These are phyloP conservation scores for Barnettozyma sucrosica DNA, from an alignment of 805 yeast genomes.

Conservation along the genomic window DNA sequence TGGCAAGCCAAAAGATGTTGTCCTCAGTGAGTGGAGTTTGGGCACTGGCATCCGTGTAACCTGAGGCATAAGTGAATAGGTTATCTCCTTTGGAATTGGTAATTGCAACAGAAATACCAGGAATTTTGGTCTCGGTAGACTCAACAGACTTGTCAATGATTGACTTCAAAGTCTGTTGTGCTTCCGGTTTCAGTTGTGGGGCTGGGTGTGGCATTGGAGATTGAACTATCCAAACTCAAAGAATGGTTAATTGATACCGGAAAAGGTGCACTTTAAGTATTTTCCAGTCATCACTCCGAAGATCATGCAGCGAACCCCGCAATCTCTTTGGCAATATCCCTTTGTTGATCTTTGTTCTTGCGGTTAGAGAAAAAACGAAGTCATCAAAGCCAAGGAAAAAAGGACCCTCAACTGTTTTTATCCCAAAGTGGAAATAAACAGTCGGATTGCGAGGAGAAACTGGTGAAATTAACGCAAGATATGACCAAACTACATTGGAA, in stretches of 20 bases:
- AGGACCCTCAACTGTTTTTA: too few species aligned
- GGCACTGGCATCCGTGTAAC: constrained; percentile 16
- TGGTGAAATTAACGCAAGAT: too few species aligned
- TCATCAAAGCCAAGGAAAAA: neutral
- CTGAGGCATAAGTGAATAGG: constrained; percentile 19
- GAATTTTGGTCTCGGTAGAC: constrained; percentile 3
- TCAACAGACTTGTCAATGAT: constrained; percentile 4
- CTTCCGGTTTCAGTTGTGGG: constrained; percentile 3
- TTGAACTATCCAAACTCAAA: neutral
- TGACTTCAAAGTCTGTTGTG: neutral
- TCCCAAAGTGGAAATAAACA: too few species aligned
- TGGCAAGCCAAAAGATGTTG: constrained; percentile 27
- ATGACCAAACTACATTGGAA: too few species aligned
- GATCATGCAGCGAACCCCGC: neutral
- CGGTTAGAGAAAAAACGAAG: too few species aligned
- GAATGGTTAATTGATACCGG: neutral
- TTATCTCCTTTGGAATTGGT: constrained; percentile 18
- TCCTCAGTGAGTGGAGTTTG: constrained; percentile 19
- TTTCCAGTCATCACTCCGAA: neutral
- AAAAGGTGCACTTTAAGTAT: neutral
- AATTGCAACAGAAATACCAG: constrained; percentile 15
- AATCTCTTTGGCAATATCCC: neutral
- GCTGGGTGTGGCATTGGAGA: neutral
- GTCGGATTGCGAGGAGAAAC: too few species aligned
- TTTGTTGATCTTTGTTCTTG: neutral